Evolutionary conservation across 495 filamentous ascomycete genomes (phyloP).

Genomic region (Immersiella caudata): DNA sequence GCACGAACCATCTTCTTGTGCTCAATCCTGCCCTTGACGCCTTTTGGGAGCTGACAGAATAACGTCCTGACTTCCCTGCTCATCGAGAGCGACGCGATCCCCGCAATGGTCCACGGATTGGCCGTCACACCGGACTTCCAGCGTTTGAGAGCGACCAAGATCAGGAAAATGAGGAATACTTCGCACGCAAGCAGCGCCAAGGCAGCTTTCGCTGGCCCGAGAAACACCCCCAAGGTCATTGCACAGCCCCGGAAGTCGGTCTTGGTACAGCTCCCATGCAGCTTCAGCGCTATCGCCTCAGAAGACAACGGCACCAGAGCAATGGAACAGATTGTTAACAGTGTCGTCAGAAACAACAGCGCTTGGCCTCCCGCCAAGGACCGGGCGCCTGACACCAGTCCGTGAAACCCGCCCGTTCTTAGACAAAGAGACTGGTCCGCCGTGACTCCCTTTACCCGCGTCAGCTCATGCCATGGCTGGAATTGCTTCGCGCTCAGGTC

Average conservation of each 20-base stretch:
- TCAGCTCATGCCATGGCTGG: conserved; percentile 43
- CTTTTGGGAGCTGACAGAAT: conserved; percentile 30
- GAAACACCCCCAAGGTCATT: conserved; percentile 40
- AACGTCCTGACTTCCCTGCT: conserved; percentile 36
- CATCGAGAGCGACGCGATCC: conserved; percentile 39
- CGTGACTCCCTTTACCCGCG: conserved; percentile 28
- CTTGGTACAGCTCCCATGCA: conserved; percentile 34
- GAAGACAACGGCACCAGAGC: conserved; percentile 39
- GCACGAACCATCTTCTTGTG: conserved; percentile 29
- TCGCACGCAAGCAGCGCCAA: conserved; percentile 34
- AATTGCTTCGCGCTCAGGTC: conserved; percentile 40
- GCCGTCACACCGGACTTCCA: conserved; percentile 42
- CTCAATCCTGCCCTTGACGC: conserved; percentile 26
- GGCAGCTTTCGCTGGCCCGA: conserved; percentile 31
- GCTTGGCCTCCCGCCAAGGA: conserved; percentile 33
- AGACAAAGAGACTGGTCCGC: conserved; percentile 38
- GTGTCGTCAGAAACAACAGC: conserved; percentile 34
- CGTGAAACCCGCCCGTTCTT: conserved; percentile 32
- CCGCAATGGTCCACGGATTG: conserved; percentile 49
- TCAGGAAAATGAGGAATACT: conserved; percentile 30
- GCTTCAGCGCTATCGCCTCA: conserved; percentile 38
- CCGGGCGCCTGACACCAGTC: conserved; percentile 28
- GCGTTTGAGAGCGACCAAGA: conserved; percentile 29
- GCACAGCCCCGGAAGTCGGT: conserved; percentile 36
- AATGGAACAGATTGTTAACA: conserved; percentile 34